Base-by-base conservation (phyloP, 371 early-diverging fungal species). In the Mortierella sp. region DNA sequence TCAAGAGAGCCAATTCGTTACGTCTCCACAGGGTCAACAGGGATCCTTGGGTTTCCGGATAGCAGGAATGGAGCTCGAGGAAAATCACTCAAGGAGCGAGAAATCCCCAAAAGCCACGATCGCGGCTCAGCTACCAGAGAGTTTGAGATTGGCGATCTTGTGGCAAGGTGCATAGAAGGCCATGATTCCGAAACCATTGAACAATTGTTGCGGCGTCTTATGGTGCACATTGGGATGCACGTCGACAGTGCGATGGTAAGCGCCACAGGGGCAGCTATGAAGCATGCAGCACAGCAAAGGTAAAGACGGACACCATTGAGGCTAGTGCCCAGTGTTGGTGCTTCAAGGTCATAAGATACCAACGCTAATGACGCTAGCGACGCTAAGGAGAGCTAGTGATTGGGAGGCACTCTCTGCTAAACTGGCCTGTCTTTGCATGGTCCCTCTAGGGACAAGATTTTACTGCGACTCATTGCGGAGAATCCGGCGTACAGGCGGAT, bases 231-330 rank as follows among this genome's bases (percentile, higher is more conserved):
- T n/a, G 60, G 56, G 16, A 67, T 78, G 53, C 54, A 49, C 18
- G 64, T 78, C 23, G 78, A 78, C n/a, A 78, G 71, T 8, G 64
- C 61, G 3, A 71, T 78, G 78, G 67, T 78, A 18, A 59, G 64
- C 13, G 71, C 61, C 1, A 51, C 71, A 14, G 28, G 67, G 21
- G 54, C 60, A 5, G 64, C 57, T 1, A 24, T 58, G 31, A 78
- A 78, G 26, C 78, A 71, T n/a, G 58, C 78, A n/a, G 78, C 64
- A 30, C 78, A 78, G 31, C 78, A 78, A 54, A 57, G 78, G 78
- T 78, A 61, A 50, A 48, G 18, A 16, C 42, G 42, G 23, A 30
- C 8, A 30, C n/a, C 10, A 21, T 19, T 24, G 47, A 24, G 23
- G 16, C 42, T 42, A 42, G 42, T 42, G 42, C 18, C 42, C 16